A percentile compares a stretch with the other conserved stretches of the same genome.
phyloP scores from a whole-genome alignment of 1,284 basidiomycete genomes.

The Porogramme epimiltina region DNA sequence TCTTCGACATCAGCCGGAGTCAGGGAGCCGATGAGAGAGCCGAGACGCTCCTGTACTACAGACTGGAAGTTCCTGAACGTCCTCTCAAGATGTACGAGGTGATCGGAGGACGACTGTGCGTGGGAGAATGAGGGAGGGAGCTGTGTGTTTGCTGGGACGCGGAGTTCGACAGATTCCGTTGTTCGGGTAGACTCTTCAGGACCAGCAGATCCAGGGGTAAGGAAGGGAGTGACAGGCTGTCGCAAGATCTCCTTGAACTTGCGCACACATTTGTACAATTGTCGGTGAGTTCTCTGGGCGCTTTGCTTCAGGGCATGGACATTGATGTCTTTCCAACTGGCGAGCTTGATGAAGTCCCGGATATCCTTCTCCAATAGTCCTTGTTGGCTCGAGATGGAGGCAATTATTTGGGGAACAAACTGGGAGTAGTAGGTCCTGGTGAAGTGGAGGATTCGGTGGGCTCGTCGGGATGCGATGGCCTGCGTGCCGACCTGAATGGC shows the following conservation, averaged over 20 bases:
- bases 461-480: constrained; percentile 42
- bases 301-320: constrained; percentile 93
- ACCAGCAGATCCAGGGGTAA: constrained; percentile 42
- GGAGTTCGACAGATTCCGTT: neutral
- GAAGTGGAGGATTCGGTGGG: constrained; percentile 66
- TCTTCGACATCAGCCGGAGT: constrained; percentile 53
- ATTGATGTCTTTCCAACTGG: constrained; percentile 98
- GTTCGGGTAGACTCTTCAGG: constrained; percentile 33
- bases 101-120: constrained; percentile 24
- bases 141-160: constrained; percentile 2
- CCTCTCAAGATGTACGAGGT: constrained; percentile 43
- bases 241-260: constrained; percentile 91
- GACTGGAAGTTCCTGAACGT: constrained; percentile 52
- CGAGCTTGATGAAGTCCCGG: constrained; percentile 87
- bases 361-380: constrained; percentile 80
- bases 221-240: constrained; percentile 59
- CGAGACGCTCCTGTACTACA: constrained; percentile 45
- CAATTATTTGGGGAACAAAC: constrained; percentile 54
- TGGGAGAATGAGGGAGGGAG: constrained; percentile 15
- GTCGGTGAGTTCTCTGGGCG: constrained; percentile 88
- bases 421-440: constrained; percentile 71
- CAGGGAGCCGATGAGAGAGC: constrained; percentile 41
- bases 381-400: constrained; percentile 62
- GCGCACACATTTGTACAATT: constrained; percentile 89
- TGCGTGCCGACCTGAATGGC: constrained; percentile 28